phyloP scores from a whole-genome alignment of 331 rosid genomes.

The Malus hybrid region DNA sequence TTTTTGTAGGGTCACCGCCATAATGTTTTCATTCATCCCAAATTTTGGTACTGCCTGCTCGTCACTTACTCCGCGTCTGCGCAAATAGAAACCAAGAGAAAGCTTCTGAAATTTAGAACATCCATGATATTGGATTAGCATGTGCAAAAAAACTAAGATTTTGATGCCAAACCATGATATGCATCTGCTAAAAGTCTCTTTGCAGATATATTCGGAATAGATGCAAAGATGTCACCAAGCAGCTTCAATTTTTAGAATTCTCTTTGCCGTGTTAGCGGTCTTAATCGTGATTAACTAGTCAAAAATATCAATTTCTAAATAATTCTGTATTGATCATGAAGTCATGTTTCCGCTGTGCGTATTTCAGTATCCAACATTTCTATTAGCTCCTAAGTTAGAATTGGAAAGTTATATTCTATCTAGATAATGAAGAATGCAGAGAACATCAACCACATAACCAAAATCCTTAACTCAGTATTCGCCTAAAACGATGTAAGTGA shows the following conservation, averaged over 20 bases:
- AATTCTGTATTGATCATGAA: neutral
- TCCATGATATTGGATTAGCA: conserved; percentile 7
- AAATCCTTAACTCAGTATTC: neutral
- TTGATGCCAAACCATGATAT: conserved; percentile 28
- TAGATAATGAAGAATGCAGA: conserved; percentile 12
- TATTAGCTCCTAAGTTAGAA: conserved; percentile 6
- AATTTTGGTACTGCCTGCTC: conserved; percentile 30
- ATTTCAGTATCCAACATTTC: neutral
- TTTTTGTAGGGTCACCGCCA: conserved; percentile 44
- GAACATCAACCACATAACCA: neutral
- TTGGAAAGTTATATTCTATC: conserved; percentile 12
- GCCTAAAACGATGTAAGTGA: neutral
- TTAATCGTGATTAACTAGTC: conserved; percentile 22
- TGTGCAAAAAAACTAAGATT: conserved; percentile 14
- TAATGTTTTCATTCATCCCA: conserved; percentile 21
- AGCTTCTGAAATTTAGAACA: conserved; percentile 16
- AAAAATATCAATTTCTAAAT: conserved; percentile 12
- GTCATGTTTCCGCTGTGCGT: neutral
- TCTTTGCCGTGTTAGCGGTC: conserved; percentile 7
- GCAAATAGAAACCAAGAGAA: conserved; percentile 20
- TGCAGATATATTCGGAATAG: conserved; percentile 26
- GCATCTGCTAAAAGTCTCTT: conserved; percentile 3
- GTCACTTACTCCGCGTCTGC: conserved; percentile 35
- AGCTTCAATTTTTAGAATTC: neutral
- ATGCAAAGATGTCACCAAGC: conserved; percentile 8